Conservation (phyloP, 352 stramenopile species). For the Phytophthora fragariaefolia region DNA sequence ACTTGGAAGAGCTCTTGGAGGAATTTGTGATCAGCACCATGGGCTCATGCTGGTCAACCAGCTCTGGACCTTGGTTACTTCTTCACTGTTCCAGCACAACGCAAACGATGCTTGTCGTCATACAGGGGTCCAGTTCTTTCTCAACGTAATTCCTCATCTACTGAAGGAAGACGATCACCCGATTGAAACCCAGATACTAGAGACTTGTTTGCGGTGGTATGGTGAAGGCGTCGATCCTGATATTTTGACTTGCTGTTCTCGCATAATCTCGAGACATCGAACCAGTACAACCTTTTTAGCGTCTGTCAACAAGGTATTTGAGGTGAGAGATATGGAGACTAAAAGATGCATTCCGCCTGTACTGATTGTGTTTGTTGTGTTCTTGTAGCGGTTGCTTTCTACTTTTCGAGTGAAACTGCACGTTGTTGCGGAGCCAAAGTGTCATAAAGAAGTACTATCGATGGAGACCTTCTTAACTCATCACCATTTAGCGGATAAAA, state of each 20-base stretch:
- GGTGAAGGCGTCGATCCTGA: conserved; percentile 45
- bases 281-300: conserved; percentile 35
- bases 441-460: conserved; percentile 26
- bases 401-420: conserved; percentile 53
- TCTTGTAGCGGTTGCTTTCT: conserved; percentile 40
- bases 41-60: conserved; percentile 45
- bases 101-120: conserved; percentile 37
- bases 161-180: conserved; percentile 10
- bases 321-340: conserved; percentile 37
- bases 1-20: conserved; percentile 62
- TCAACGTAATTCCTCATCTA: conserved; percentile 44
- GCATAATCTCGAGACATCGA: conserved; percentile 48
- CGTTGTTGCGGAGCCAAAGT: conserved; percentile 32
- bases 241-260: conserved; percentile 49
- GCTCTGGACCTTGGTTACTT: conserved; percentile 56
- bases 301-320: conserved; percentile 35
- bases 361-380: background rate
- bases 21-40: conserved; percentile 44
- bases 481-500: conserved; percentile 40
- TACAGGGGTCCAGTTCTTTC: conserved; percentile 59
- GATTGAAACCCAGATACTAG: conserved; percentile 53
- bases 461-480: conserved; percentile 47
- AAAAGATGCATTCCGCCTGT: background rate
- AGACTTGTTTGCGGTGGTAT: conserved; percentile 55
- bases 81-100: conserved; percentile 42